Conservation (phyloP, 116 monocot species). For the Trichopus zeylanicus region DNA sequence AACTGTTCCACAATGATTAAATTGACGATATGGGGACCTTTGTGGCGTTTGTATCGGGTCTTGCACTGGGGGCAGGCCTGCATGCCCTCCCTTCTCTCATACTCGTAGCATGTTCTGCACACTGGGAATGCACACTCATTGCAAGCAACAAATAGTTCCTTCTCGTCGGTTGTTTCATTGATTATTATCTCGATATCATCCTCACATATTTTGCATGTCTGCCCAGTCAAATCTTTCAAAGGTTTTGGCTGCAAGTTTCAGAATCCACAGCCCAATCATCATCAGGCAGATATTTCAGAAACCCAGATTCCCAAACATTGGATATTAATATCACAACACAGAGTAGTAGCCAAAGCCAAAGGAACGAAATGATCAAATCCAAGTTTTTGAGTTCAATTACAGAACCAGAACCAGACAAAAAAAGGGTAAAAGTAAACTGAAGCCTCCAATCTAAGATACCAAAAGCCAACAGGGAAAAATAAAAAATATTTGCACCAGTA, state of each 20-base stretch:
- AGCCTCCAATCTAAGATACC: too few relatives aligned
- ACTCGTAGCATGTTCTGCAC: slow-evolving; percentile 73
- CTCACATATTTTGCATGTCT: slow-evolving; percentile 61
- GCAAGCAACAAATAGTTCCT: slow-evolving; percentile 73
- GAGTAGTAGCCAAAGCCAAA: too few relatives aligned
- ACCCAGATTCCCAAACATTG: too few relatives aligned
- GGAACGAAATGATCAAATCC: too few relatives aligned
- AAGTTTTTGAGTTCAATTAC: too few relatives aligned
- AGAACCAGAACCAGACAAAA: too few relatives aligned
- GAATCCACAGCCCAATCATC: neutral
- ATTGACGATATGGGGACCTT: slow-evolving; percentile 56
- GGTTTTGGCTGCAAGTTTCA: slow-evolving; percentile 30
- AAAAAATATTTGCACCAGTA: too few relatives aligned
- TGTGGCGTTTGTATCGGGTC: slow-evolving; percentile 71
- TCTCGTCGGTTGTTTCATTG: slow-evolving; percentile 7
- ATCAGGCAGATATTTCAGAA: neutral
- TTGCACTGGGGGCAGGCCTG: slow-evolving; percentile 75
- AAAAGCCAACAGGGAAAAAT: too few relatives aligned
- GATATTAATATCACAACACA: too few relatives aligned
- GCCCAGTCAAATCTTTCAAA: slow-evolving; percentile 14
- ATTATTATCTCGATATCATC: slow-evolving; percentile 40
- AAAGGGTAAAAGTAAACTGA: too few relatives aligned
- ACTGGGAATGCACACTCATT: slow-evolving; percentile 82
- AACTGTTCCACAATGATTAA: neutral
- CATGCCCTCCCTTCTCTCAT: slow-evolving; percentile 72